A percentile compares a stretch with the other conserved stretches of the same genome.
These are phyloP conservation scores for Henckelia pumila DNA, from an alignment of 257 asterid species.

Conservation along the genomic window DNA sequence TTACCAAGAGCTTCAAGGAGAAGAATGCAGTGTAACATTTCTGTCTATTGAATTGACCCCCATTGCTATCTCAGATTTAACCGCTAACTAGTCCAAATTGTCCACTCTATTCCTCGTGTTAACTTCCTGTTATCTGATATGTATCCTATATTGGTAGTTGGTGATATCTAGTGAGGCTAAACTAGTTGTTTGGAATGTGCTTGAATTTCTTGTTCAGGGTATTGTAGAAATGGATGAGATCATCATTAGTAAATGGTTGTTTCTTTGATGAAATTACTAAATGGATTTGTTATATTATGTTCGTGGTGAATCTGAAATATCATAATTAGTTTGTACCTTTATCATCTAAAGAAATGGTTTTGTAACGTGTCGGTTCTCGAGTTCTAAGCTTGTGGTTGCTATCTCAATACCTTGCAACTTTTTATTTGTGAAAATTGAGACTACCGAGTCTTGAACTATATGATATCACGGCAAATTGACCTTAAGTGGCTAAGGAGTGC, in stretches of 20 bases:
- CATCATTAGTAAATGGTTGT: constrained; percentile 1
- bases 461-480: too few species aligned
- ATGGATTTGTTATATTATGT: too few species aligned
- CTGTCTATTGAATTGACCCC: background rate
- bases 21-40: constrained; percentile 17
- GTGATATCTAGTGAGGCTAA: constrained; percentile 17
- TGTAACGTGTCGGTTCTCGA: background rate
- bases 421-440: too few species aligned
- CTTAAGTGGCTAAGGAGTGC: too few species aligned
- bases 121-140: background rate
- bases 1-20: constrained; percentile 91
- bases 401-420: background rate
- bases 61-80: background rate
- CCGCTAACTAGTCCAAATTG: constrained; percentile 24
- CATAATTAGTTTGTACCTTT: background rate
- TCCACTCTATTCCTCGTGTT: background rate
- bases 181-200: constrained; percentile 15
- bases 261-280: background rate
- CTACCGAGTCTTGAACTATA: background rate
- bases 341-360: background rate
- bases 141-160: background rate
- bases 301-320: background rate
- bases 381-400: too few species aligned
- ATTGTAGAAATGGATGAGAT: constrained; percentile 9
- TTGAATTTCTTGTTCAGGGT: constrained; percentile 51